Conservation (phyloP, 257 asterid species). For the Dorcoceras hygrometricum region DNA sequence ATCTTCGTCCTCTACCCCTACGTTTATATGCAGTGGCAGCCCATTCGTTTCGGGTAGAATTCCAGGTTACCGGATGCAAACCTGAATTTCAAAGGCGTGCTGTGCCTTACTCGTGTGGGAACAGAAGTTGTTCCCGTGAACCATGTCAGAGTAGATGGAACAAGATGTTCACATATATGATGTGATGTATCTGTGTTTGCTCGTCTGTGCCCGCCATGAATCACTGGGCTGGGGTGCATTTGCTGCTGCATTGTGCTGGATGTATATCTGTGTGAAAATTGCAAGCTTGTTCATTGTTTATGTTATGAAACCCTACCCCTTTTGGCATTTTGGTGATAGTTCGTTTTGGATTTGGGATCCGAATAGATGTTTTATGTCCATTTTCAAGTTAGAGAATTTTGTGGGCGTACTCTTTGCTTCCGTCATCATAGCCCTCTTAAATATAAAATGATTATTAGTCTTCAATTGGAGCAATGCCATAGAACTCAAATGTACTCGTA, state of each 20-base stretch:
- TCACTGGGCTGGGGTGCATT: slow-evolving; percentile 19
- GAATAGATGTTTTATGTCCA: not conserved
- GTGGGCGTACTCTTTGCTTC: not conserved
- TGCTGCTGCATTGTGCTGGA: slow-evolving; percentile 29
- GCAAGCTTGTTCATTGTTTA: slow-evolving; percentile 39
- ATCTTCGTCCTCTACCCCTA: slow-evolving; percentile 42
- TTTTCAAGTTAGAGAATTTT: not conserved
- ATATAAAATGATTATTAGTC: too few relatives aligned
- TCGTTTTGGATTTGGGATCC: not conserved
- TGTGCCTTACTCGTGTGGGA: slow-evolving; percentile 58
- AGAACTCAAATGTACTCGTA: too few relatives aligned
- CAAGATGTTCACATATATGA: slow-evolving; percentile 19
- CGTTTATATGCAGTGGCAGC: slow-evolving; percentile 52
- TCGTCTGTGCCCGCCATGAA: not conserved
- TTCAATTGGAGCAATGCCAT: too few relatives aligned
- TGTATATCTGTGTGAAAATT: slow-evolving; percentile 32
- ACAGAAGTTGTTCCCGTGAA: slow-evolving; percentile 69
- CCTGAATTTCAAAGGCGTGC: slow-evolving; percentile 50
- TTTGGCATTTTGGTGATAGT: not conserved
- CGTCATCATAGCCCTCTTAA: not conserved
- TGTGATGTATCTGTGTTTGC: slow-evolving; percentile 33
- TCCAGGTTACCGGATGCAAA: slow-evolving; percentile 61
- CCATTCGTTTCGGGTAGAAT: slow-evolving; percentile 56
- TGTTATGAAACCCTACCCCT: slow-evolving; percentile 24
- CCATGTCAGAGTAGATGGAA: slow-evolving; percentile 80